Percentiles rank a stretch among this genome's conserved stretches.
phyloP scores from a whole-genome alignment of 2,329 filamentous ascomycete genomes.

The Hymenoscyphus linearis region DNA sequence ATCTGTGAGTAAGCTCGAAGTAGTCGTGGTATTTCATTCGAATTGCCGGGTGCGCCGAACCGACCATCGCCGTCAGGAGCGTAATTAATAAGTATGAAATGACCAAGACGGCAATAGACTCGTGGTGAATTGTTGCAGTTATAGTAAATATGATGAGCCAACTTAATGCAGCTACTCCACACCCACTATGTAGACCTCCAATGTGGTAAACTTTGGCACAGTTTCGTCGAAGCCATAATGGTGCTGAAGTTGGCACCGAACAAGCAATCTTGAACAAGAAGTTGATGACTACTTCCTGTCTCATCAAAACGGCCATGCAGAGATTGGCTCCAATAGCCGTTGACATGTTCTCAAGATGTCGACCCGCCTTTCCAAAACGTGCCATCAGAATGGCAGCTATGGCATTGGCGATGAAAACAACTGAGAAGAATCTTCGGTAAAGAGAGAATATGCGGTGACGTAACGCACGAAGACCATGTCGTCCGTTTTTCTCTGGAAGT shows the following conservation, averaged over 20 bases:
- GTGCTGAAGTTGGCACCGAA: conserved; percentile 40
- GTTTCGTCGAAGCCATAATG: conserved; percentile 42
- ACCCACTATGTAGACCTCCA: conserved; percentile 49
- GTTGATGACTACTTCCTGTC: conserved; percentile 51
- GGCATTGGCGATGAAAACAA: conserved; percentile 47
- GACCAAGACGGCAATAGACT: conserved; percentile 24
- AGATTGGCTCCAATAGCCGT: conserved; percentile 15
- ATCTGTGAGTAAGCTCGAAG: conserved; percentile 69
- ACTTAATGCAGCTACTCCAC: conserved; percentile 41
- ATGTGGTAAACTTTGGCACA: conserved; percentile 48
- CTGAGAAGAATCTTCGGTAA: conserved; percentile 52
- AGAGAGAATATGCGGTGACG: conserved; percentile 41
- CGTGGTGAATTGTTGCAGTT: conserved; percentile 22
- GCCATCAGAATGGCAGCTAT: conserved; percentile 35
- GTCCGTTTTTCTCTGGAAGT: conserved; percentile 38
- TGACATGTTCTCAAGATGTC: conserved; percentile 7
- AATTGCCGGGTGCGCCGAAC: conserved; percentile 43
- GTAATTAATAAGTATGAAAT: conserved; percentile 53
- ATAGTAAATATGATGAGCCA: conserved; percentile 42
- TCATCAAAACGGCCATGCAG: conserved; percentile 46
- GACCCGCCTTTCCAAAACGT: conserved; percentile 16
- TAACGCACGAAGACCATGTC: conserved; percentile 31
- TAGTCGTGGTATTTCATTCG: conserved; percentile 53
- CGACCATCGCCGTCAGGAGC: conserved; percentile 59
- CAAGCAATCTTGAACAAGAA: conserved; percentile 42